phyloP scores from a whole-genome alignment of 306 rosid genomes.

The Alnus rubra region DNA sequence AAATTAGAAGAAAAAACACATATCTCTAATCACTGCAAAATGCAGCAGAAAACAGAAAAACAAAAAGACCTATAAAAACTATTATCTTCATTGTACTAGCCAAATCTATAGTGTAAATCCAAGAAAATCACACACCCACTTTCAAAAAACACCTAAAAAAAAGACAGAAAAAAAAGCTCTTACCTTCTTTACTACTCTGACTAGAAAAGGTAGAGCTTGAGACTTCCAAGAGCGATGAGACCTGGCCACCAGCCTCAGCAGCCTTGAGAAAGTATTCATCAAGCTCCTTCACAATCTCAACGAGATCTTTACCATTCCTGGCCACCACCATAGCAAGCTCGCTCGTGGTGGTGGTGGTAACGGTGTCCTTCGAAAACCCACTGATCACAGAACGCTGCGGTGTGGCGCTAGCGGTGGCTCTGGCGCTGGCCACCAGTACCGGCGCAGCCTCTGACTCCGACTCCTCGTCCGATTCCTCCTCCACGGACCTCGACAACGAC shows the following conservation, averaged over 20 bases:
- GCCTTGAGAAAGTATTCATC: slow-evolving; percentile 90
- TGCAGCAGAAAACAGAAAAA: background rate
- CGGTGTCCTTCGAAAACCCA: slow-evolving; percentile 58
- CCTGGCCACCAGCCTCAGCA: slow-evolving; percentile 79
- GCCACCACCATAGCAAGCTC: slow-evolving; percentile 89
- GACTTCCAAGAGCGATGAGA: slow-evolving; percentile 72
- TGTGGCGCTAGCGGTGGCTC: slow-evolving; percentile 43
- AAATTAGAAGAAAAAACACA: too few species aligned
- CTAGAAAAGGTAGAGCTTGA: slow-evolving; percentile 60
- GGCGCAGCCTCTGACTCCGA: slow-evolving; percentile 68
- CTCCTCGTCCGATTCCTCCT: slow-evolving; percentile 83
- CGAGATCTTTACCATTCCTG: slow-evolving; percentile 74
- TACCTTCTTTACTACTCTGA: slow-evolving; percentile 64
- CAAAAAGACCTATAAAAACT: background rate
- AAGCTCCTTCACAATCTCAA: slow-evolving; percentile 83
- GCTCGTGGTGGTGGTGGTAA: slow-evolving; percentile 23
- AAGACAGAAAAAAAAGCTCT: background rate
- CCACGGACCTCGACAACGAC: slow-evolving; percentile 53
- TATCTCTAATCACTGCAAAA: slow-evolving; percentile 1
- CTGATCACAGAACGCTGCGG: slow-evolving; percentile 62
- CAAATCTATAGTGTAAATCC: background rate
- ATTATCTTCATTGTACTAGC: background rate
- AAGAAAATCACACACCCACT: background rate
- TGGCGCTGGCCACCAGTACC: slow-evolving; percentile 30
- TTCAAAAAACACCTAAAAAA: background rate